Base-by-base conservation (phyloP, 2,329 filamentous ascomycete genomes). In the Fusarium buharicum region DNA sequence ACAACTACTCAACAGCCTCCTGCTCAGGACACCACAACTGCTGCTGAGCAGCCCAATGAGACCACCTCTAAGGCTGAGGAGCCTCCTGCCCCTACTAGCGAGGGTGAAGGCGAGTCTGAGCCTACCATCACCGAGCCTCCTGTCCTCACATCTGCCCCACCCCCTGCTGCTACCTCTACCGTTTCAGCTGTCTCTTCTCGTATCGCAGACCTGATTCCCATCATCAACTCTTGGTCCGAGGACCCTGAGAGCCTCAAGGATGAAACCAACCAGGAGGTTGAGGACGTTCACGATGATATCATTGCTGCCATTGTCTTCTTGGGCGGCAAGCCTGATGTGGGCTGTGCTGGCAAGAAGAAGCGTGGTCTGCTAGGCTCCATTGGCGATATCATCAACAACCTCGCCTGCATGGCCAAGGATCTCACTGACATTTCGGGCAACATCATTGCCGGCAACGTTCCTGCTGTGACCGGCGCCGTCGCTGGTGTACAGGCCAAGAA, bases 171-270 rank as follows among this genome's bases (percentile, higher is more conserved):
- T 17, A 59, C 57, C 9, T 49, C 62, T 2, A 55, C 47, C 14
- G 53, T 59, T 9, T 65, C 62, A 2, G 64, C 62, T 5, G 53
- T 59, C 3, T 65, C 61, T 2, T 50, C 57, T 2, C 57, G 64
- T n/a, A 52, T 66, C 27, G 16, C 46, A 1, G 58, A 39, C 24
- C 44, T 66, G 8, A 43, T 66, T 11, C 61, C 61, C 8, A 33
- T 66, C 20, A 65, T 66, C 36, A 57, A 65, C 39, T 47, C 50
- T 6, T 66, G 62, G 62, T 59, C 58, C 20, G 38, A 31, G 2
- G 40, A 66, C 9, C 47, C 57, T 0, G 40, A 54, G n/a, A 33
- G 22, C 20, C 62, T 66, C 30, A 58, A 55, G 20, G 59, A 55
- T n/a, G 44, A 64, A 12, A 67, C 64, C 2, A 59, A 52, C 36